phyloP scores from a whole-genome alignment of 768 basidiomycete species.

The Boletus subparvulus region DNA sequence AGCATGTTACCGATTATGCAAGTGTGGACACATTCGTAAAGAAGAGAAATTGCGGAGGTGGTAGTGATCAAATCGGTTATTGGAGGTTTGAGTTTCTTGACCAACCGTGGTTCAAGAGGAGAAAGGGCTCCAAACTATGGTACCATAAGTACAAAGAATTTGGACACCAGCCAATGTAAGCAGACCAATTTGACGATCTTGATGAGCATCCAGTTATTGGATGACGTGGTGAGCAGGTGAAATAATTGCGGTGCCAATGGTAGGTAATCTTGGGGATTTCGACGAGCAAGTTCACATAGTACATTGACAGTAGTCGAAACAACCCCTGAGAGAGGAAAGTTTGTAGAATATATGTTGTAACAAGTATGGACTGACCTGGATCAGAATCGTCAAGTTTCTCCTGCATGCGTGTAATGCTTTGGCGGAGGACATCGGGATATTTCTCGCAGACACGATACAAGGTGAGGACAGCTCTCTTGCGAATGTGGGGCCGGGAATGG shows the following conservation, averaged over 20 bases:
- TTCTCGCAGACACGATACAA: conserved; percentile 78
- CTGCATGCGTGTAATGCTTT: conserved; percentile 65
- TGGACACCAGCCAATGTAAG: background rate
- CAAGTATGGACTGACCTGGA: conserved; percentile 43
- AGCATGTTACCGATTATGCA: conserved; percentile 98
- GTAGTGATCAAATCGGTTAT: conserved; percentile 95
- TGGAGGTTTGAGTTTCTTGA: conserved; percentile 91
- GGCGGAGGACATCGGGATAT: conserved; percentile 74
- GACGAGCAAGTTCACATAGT: conserved; percentile 85
- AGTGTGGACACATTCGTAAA: conserved; percentile 98
- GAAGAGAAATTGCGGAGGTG: conserved; percentile 89
- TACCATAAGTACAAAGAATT: background rate
- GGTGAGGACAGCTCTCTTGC: conserved; percentile 86
- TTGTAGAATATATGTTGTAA: background rate
- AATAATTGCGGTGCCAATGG: conserved; percentile 90
- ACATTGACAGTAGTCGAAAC: conserved; percentile 94
- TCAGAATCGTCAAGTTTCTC: conserved; percentile 83
- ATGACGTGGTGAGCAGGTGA: conserved; percentile 86
- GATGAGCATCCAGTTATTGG: conserved; percentile 99
- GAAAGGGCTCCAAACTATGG: conserved; percentile 87
- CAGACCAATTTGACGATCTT: conserved; percentile 94
- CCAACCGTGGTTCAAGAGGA: conserved; percentile 88
- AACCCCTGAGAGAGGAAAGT: conserved; percentile 56
- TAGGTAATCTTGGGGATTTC: conserved; percentile 78
- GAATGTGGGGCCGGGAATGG: conserved; percentile 83